These are phyloP conservation scores for Rhododendron ovatum DNA, from an alignment of 148 eudicot genomes.

Conservation along the genomic window DNA sequence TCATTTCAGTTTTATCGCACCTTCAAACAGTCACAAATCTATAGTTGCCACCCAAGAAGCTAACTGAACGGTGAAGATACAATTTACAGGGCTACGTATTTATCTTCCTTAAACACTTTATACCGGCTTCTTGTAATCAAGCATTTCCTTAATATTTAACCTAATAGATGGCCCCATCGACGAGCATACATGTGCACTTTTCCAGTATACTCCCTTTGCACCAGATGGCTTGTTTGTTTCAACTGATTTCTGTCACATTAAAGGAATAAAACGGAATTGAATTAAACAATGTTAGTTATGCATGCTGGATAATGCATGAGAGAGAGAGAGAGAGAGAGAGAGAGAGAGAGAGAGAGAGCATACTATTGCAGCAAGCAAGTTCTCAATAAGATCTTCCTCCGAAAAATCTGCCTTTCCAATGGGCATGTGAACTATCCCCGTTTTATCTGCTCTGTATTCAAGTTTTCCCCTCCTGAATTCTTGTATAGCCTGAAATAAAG, in stretches of 20 bases:
- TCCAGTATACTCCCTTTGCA: conserved; percentile 94
- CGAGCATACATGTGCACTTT: conserved; percentile 86
- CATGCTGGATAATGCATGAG: neutral
- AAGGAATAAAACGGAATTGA: neutral
- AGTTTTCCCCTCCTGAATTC: conserved; percentile 99
- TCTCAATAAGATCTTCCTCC: conserved; percentile 77
- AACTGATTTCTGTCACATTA: conserved; percentile 67
- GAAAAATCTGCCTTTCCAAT: conserved; percentile 84
- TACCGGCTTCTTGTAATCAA: conserved; percentile 54
- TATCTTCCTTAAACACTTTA: conserved; percentile 20
- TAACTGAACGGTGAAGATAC: conserved; percentile 17
- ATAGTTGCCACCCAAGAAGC: neutral
- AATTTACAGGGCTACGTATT: conserved; percentile 16
- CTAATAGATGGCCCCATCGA: conserved; percentile 92
- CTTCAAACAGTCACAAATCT: neutral
- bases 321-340: neutral
- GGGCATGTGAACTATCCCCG: conserved; percentile 95
- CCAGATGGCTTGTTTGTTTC: conserved; percentile 87
- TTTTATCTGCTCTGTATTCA: conserved; percentile 91
- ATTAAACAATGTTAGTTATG: neutral
- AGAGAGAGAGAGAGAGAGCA: conserved; percentile 11
- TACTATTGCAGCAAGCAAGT: conserved; percentile 85
- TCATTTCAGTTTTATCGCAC: neutral
- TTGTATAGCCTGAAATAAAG: conserved; percentile 60
- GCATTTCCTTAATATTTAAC: conserved; percentile 75